These are phyloP conservation scores for Cercophora scortea DNA, from an alignment of 495 filamentous ascomycete genomes.

Conservation along the genomic window DNA sequence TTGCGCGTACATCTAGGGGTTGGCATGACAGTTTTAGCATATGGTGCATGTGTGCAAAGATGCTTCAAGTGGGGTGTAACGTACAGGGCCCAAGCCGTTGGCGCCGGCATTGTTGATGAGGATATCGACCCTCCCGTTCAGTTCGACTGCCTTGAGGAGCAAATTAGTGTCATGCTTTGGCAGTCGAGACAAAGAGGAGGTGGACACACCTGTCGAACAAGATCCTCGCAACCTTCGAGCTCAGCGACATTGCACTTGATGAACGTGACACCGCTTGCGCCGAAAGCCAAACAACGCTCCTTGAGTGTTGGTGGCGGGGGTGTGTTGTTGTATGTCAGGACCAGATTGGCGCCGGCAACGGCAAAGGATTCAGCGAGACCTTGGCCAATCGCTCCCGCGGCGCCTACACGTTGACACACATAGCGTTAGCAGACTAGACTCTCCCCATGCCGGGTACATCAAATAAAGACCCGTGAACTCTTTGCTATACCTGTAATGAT, in stretches of 20 bases:
- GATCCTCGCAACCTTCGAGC: constrained; percentile 17
- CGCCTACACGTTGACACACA: constrained; percentile 6
- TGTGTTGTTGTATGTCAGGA: constrained; percentile 27
- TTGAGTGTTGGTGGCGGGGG: constrained; percentile 14
- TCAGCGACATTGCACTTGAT: constrained; percentile 21
- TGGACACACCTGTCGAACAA: constrained; percentile 14
- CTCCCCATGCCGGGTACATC: neutral
- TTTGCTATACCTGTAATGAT: constrained; percentile 21
- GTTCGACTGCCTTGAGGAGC: constrained; percentile 1
- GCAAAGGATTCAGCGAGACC: constrained; percentile 27
- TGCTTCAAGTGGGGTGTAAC: neutral
- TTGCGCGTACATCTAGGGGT: constrained; percentile 16
- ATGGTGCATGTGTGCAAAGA: no score
- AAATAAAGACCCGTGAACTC: no score
- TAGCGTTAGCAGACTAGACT: neutral
- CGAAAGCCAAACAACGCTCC: constrained; percentile 13
- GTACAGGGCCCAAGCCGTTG: constrained; percentile 18
- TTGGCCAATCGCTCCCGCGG: constrained; percentile 22
- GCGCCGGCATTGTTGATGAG: constrained; percentile 28
- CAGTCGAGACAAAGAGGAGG: neutral
- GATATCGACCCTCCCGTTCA: constrained; percentile 16
- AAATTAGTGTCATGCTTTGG: neutral
- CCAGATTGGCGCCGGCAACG: constrained; percentile 22
- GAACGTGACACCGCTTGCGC: constrained; percentile 16
- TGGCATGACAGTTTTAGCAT: no score